phyloP scores from a whole-genome alignment of 805 yeast species.

The Citeromyces nyonsensis region DNA sequence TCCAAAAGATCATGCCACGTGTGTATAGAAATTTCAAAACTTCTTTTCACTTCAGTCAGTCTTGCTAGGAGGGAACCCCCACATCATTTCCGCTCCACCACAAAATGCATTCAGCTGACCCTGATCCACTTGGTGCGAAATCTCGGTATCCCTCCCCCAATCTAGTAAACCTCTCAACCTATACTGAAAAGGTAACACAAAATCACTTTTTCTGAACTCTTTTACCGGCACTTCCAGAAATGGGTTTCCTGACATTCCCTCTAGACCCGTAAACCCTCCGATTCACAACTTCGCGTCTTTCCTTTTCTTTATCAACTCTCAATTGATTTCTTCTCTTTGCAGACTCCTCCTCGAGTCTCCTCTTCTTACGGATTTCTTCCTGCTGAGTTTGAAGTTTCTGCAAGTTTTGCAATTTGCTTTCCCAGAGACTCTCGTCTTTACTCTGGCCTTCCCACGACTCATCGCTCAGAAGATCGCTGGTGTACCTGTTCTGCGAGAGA shows the following conservation, averaged over 20 bases:
- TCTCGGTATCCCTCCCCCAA: too few relatives aligned
- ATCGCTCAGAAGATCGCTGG: slow-evolving; percentile 24
- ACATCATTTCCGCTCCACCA: too few relatives aligned
- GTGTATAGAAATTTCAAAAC: too few relatives aligned
- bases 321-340: slow-evolving; percentile 12
- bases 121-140: too few relatives aligned
- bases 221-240: too few relatives aligned
- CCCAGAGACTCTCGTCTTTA: slow-evolving; percentile 17
- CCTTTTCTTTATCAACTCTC: slow-evolving; percentile 10
- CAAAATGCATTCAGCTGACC: too few relatives aligned
- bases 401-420: slow-evolving; percentile 5
- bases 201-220: too few relatives aligned
- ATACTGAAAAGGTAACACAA: too few relatives aligned
- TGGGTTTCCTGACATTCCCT: background rate
- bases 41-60: too few relatives aligned
- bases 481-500: slow-evolving; percentile 44
- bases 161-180: too few relatives aligned
- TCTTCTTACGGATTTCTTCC: slow-evolving; percentile 2
- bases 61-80: too few relatives aligned
- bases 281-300: slow-evolving; percentile 11
- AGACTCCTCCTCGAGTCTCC: slow-evolving; percentile 6
- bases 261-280: slow-evolving; percentile 13
- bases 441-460: slow-evolving; percentile 7
- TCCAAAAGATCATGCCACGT: too few relatives aligned
- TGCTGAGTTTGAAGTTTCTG: slow-evolving; percentile 1